These are phyloP conservation scores for Cryptosporidium meleagridis DNA, from an alignment of 169 alveolate genomes.

Conservation along the genomic window DNA sequence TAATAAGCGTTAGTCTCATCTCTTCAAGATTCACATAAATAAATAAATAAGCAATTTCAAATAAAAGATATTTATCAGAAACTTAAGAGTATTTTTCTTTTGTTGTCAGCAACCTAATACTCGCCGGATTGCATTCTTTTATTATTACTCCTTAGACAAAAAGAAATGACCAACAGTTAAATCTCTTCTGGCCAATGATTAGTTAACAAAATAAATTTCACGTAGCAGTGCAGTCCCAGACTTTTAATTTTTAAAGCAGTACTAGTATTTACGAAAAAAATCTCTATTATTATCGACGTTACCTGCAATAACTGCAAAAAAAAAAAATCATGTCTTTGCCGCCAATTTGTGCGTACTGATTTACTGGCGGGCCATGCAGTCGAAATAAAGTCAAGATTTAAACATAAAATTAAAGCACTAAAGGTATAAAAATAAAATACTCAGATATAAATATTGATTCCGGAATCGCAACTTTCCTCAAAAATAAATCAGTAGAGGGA, in stretches of 20 bases:
- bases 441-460: conserved; percentile 52
- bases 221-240: not conserved
- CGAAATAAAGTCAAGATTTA: not conserved
- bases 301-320: conserved; percentile 1
- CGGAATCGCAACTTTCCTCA: conserved; percentile 74
- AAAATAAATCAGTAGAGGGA: conserved; percentile 46
- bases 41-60: not conserved
- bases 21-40: not conserved
- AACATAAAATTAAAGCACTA: not conserved
- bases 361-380: not conserved
- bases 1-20: not conserved
- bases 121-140: not conserved
- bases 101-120: not conserved
- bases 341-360: conserved; percentile 12
- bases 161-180: not conserved
- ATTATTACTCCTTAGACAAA: not conserved
- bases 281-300: not conserved
- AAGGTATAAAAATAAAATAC: conserved; percentile 13
- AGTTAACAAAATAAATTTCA: not conserved
- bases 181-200: not conserved
- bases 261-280: not conserved
- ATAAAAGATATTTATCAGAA: not conserved
- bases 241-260: too few species aligned
- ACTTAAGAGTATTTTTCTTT: not conserved
- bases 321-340: conserved; percentile 14